Evolutionary conservation across 371 early-diverging fungal genomes (phyloP).

Genomic region (Circinella minor): DNA sequence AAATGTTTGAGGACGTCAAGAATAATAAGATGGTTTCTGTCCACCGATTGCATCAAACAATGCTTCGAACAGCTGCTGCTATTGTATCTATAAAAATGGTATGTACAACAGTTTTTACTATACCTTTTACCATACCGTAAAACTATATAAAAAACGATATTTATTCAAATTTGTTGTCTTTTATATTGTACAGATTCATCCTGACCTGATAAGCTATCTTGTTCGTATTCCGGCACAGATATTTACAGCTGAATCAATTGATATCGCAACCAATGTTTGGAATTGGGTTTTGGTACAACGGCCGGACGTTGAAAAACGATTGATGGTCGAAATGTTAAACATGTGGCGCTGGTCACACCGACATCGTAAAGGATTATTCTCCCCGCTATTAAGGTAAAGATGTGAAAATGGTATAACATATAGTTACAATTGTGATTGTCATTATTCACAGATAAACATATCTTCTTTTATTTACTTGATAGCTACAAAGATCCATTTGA

Average conservation of each 20-base stretch:
- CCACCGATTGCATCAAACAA: constrained; percentile 46
- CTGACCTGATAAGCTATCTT: constrained; percentile 67
- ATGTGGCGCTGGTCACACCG: constrained; percentile 87
- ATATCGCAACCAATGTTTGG: constrained; percentile 86
- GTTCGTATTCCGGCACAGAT: constrained; percentile 86
- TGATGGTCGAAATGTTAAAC: constrained; percentile 81
- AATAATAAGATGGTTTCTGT: constrained; percentile 40
- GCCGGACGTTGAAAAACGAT: constrained; percentile 70
- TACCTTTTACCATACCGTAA: not conserved
- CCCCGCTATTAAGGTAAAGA: not conserved
- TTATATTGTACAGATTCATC: not conserved
- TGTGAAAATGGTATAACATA: too few species aligned
- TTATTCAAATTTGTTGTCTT: too few species aligned
- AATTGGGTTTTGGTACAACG: constrained; percentile 83
- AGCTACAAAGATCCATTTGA: constrained; percentile 83
- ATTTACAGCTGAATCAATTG: constrained; percentile 80
- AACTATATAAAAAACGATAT: too few species aligned
- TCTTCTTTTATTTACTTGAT: not conserved
- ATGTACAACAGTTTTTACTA: not conserved
- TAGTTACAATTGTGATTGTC: too few species aligned
- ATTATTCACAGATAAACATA: too few species aligned
- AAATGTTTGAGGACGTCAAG: constrained; percentile 47
- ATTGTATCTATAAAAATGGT: constrained; percentile 17
- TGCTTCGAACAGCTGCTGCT: constrained; percentile 55
- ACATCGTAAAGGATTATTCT: constrained; percentile 68